Base-by-base conservation (phyloP, 257 asterid species). In the Solanum pinnatisectum region DNA sequence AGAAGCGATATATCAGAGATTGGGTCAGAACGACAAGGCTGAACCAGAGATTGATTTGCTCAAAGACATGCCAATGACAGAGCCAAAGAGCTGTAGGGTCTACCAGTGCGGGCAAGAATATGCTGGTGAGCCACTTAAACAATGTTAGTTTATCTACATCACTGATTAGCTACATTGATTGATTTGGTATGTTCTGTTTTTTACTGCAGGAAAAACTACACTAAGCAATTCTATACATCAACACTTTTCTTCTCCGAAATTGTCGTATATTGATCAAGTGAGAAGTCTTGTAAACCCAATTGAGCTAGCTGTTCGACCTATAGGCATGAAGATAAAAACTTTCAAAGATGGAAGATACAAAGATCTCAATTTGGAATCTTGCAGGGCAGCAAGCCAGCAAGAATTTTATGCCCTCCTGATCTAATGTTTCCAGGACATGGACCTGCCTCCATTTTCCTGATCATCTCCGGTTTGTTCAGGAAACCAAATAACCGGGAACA, bases 401-500 rank as follows among this genome's bases (percentile, higher is more conserved):
- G 97, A 94, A 90, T 87, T 87, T 49, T 95, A 88, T 82, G 90
- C 96, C 3, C 91, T 94, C 68, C 98, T 32, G 96, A 96, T 89
- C 93, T 94, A 87, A 93, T 95, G 96, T 95, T 95, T 84, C 98
- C 99, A 0, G 99, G 98, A 59, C 94, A 92, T 60, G 96, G 98
- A 52, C 89, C 97, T n/a, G 95, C 98, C 60, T 93, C 97, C 7
- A 67, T 89, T 74, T 96, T 95, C 90, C 89, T 95, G 37, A 89
- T 96, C 86, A 39, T 93, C 82, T 88, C 92, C 87, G 94, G 98
- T 93, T 90, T 96, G 88, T 95, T 90, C 90, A 90, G 89, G 90
- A 92, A 92, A 73, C 95, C 95, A 0, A 92, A 87, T 92, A 95
- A 95, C 35, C 88, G 92, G 85, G 96, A 96, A 88, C 94, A 65